Conservation (phyloP, 1,284 basidiomycete genomes). For the Cutaneotrichosporon arboriforme region DNA sequence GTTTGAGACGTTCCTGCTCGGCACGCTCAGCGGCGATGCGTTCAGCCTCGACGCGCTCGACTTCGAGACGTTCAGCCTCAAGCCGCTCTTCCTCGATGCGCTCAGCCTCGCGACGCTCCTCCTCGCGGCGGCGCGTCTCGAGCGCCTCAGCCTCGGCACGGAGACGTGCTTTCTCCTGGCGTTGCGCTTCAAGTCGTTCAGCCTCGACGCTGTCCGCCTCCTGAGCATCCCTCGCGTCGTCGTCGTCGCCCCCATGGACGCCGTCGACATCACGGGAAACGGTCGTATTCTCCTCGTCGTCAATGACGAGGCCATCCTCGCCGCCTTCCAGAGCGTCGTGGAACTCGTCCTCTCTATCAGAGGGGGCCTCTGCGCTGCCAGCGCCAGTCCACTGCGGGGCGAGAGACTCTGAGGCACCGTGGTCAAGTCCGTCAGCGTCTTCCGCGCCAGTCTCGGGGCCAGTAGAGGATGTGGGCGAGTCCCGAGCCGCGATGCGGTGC, state of each 20-base stretch:
- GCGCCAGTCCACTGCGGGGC: too few relatives aligned
- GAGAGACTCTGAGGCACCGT: too few relatives aligned
- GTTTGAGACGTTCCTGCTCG: not conserved
- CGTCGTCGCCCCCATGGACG: not conserved
- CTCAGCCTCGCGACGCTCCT: conserved; percentile 9
- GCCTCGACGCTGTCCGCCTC: not conserved
- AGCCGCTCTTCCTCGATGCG: not conserved
- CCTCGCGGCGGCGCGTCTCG: not conserved
- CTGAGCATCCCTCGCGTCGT: not conserved
- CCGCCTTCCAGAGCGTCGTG: not conserved
- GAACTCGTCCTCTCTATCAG: not conserved
- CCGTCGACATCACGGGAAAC: not conserved
- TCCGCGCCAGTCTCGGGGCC: not conserved
- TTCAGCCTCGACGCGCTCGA: not conserved
- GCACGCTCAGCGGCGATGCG: not conserved
- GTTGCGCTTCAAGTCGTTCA: not conserved
- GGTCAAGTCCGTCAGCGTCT: too few relatives aligned
- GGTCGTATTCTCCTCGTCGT: not conserved
- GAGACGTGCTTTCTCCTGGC: not conserved
- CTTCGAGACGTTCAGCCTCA: conserved; percentile 10
- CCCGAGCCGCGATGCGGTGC: conserved; percentile 1
- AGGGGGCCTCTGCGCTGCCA: not conserved
- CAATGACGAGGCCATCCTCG: not conserved
- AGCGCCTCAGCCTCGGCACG: not conserved
- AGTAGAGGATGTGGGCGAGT: not conserved